These are phyloP conservation scores for Calonectria crousiana DNA, from an alignment of 2,329 filamentous ascomycete genomes.

Conservation along the genomic window DNA sequence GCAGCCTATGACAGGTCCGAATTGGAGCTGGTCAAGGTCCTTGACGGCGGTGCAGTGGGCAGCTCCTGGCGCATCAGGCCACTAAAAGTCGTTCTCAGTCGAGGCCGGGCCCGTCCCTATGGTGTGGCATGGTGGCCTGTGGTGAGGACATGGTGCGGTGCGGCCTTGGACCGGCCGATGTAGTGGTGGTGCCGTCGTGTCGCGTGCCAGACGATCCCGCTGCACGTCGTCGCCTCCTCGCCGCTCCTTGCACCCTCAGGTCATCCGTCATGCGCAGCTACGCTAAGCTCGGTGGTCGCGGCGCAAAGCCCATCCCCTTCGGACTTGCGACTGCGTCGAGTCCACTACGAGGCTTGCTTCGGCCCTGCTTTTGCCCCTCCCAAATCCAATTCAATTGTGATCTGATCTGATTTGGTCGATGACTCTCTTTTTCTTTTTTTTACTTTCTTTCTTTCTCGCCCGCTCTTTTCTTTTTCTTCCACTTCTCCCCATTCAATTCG, in stretches of 20 bases:
- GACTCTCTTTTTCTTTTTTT: conserved; percentile 10
- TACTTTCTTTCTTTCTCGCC: background rate
- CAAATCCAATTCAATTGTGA: conserved; percentile 11
- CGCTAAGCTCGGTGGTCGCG: conserved; percentile 19
- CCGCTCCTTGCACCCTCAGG: conserved; percentile 21
- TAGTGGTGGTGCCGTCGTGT: conserved; percentile 25
- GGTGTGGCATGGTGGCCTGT: conserved; percentile 19
- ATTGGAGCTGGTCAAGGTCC: conserved; percentile 14
- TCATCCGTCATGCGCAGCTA: conserved; percentile 21
- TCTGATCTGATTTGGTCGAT: conserved; percentile 20
- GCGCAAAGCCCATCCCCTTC: conserved; percentile 19
- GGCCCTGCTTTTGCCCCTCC: conserved; percentile 6
- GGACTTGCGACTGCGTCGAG: conserved; percentile 16
- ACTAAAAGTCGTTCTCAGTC: conserved; percentile 32
- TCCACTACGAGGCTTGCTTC: conserved; percentile 15
- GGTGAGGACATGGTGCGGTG: conserved; percentile 5
- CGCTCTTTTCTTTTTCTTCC: background rate
- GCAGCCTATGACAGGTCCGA: conserved; percentile 20
- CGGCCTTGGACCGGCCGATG: conserved; percentile 3
- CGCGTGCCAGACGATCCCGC: conserved; percentile 40
- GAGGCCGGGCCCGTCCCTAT: conserved; percentile 18
- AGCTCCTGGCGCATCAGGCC: conserved; percentile 38
- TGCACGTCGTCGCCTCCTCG: conserved; percentile 25
- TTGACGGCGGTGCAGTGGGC: conserved; percentile 8
- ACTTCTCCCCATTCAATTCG: conserved; percentile 2